phyloP scores from a whole-genome alignment of 805 yeast species.

The Schwanniomyces occidentalis region DNA sequence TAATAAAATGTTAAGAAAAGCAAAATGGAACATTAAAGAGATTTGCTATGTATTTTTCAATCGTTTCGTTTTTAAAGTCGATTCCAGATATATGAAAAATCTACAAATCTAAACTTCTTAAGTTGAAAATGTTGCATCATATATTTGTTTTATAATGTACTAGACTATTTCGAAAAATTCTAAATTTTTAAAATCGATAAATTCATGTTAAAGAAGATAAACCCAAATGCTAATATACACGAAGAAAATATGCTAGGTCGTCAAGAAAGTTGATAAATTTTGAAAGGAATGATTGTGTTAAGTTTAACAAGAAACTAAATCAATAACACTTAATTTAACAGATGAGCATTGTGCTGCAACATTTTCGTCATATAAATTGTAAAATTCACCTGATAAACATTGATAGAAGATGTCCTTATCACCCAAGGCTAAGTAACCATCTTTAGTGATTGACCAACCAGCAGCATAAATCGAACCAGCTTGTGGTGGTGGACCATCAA shows the following conservation, averaged over 20 bases:
- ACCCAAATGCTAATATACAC: conserved; percentile 3
- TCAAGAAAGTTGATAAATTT: background rate
- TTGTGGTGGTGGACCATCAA: conserved; percentile 82
- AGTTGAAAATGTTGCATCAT: no score
- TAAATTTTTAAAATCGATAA: no score
- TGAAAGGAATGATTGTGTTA: background rate
- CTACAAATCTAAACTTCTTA: no score
- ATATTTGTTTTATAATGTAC: no score
- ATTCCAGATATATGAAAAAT: no score
- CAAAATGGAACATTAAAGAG: no score
- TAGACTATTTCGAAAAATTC: no score
- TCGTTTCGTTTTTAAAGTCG: no score
- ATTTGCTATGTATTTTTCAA: no score
- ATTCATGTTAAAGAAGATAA: no score
- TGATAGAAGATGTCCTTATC: conserved; percentile 62
- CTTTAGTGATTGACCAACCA: conserved; percentile 54
- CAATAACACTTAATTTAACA: conserved; percentile 60
- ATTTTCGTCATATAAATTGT: conserved; percentile 69
- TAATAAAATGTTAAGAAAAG: no score
- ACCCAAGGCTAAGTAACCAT: conserved; percentile 57
- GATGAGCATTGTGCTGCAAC: conserved; percentile 63
- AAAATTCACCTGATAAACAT: conserved; percentile 75
- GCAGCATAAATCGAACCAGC: conserved; percentile 69
- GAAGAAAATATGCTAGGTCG: background rate
- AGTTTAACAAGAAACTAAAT: conserved; percentile 53